These are phyloP conservation scores for Dorcoceras hygrometricum DNA, from an alignment of 257 asterid species.

Conservation along the genomic window DNA sequence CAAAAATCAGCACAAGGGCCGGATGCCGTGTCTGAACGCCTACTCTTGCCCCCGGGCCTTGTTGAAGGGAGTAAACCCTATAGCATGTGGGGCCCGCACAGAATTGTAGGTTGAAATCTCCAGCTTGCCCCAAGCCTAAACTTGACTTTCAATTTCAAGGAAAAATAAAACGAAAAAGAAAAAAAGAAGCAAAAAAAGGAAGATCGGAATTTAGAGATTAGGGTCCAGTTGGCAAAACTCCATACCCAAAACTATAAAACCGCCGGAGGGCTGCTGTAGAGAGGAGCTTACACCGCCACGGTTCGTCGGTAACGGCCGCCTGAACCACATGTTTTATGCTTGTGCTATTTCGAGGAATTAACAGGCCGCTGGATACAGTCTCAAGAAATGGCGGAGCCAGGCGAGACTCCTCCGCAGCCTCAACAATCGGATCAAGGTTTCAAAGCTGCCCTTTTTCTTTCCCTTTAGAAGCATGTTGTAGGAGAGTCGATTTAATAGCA, in stretches of 20 bases:
- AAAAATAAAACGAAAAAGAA: no score
- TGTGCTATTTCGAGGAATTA: neutral
- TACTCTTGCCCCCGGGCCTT: no score
- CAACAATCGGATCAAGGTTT: neutral
- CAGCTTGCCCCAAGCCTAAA: no score
- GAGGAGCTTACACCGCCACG: neutral
- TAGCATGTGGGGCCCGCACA: no score
- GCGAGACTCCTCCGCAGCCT: neutral
- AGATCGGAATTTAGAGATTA: no score
- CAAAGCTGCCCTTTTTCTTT: neutral
- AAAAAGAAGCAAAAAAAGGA: no score
- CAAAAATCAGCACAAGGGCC: no score
- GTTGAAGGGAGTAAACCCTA: no score
- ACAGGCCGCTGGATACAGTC: neutral
- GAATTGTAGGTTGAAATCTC: no score
- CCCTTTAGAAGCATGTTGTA: neutral
- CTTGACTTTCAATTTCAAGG: no score
- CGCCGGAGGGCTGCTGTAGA: neutral
- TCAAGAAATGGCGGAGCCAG: neutral
- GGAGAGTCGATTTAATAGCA: neutral
- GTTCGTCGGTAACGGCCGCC: neutral
- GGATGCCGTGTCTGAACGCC: no score
- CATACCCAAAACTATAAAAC: neutral
- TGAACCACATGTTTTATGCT: neutral
- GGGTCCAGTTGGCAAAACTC: no score